A percentile compares a stretch with the other conserved stretches of the same genome.
phyloP scores from a whole-genome alignment of 208 protist genomes.

The Trypanosoma lewisi region DNA sequence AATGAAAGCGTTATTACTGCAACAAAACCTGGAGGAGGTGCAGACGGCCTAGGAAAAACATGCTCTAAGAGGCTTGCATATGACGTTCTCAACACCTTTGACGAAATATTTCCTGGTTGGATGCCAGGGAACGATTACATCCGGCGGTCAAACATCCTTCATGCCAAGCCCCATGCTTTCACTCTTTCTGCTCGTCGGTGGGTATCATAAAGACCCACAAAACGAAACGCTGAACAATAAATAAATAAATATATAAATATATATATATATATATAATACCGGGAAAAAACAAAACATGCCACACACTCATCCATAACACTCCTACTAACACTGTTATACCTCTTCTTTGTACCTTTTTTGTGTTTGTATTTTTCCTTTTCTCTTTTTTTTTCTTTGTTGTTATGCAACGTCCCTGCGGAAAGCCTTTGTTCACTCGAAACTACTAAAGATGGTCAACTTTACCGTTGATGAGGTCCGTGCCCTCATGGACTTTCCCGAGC shows the following conservation, averaged over 20 bases:
- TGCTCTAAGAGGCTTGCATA: conserved; percentile 17
- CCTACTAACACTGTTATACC: background rate
- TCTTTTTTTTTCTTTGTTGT: too few species aligned
- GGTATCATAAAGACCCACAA: conserved; percentile 16
- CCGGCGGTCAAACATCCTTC: background rate
- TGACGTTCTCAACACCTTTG: conserved; percentile 4
- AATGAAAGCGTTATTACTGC: conserved; percentile 70
- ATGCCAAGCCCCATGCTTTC: background rate
- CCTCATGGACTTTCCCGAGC: conserved; percentile 68
- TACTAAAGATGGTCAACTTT: conserved; percentile 73
- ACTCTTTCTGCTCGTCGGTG: conserved; percentile 11
- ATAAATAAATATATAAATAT: conserved; percentile 1
- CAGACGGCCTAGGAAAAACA: background rate
- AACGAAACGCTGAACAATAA: conserved; percentile 2
- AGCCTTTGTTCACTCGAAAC: background rate
- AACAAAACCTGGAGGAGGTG: conserved; percentile 29
- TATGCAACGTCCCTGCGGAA: too few species aligned
- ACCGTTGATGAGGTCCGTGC: conserved; percentile 73
- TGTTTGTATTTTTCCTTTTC: too few species aligned
- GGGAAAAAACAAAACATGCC: background rate
- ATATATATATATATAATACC: background rate
- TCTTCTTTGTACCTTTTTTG: too few species aligned
- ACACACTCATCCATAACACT: background rate
- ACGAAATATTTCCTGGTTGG: conserved; percentile 12
- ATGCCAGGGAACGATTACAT: conserved; percentile 17